Base-by-base conservation (phyloP, 2,329 filamentous ascomycete genomes). In the Lasiodiplodia sp. region DNA sequence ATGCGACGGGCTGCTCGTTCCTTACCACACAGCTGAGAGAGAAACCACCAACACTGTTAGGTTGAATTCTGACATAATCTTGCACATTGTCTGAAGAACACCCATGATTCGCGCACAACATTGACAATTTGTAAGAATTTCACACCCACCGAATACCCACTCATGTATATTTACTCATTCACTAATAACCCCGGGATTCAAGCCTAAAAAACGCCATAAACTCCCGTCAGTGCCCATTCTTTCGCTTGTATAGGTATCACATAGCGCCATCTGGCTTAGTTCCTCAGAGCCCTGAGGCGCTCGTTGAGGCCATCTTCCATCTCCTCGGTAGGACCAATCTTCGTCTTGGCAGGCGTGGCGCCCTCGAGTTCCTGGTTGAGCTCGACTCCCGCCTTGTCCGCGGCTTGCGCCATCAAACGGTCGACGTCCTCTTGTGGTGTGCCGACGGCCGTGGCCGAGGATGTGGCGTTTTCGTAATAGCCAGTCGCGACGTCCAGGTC, bases 381-480 rank as follows among this genome's bases (percentile, higher is more conserved):
- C 80, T 96, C 92, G 65, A 97, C 88, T 66, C 94, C 94, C 11
- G 92, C 93, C 79, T 96, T 93, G 78, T 97, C 94, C 71, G 93
- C 93, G 53, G 96, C 88, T 81, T 96, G 92, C 71, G 88, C 91
- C 81, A 97, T 91, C 71, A 97, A 82, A 72, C 93, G 89, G 79
- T 97, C 93, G 2, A 97, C 93, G 73, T 94, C 93, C 73, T 96
- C 93, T 78, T 97, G 88, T 81, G 83, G 92, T 82, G 82, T 94
- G 79, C 84, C 92, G 78, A 83, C 91, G 75, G 80, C 92, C 78
- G 93, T 96, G 47, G 91, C 91, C 70, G 91, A 90, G 25, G 88
- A 89, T 71, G 94, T 95, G 69, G 93, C 92, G 76, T 94, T 93
- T 80, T 95, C 92, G 81, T 96, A 96, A 81, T 94, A 93, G 73